Base-by-base conservation (phyloP, 345 rosid genomes). In the Rhodomyrtus tomentosa region DNA sequence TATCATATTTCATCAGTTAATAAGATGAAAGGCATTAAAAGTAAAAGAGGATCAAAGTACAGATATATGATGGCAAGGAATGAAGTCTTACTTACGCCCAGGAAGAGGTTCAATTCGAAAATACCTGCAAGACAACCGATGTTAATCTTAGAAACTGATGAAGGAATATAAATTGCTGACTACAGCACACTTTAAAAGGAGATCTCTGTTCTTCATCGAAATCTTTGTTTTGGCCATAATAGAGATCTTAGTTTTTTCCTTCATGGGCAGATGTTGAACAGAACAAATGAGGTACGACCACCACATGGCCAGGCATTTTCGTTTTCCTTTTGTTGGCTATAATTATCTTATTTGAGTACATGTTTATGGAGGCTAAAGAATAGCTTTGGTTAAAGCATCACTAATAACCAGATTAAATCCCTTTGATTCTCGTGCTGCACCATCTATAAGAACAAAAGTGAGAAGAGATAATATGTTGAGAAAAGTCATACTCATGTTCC, bases 41-140 rank as follows among this genome's bases (percentile, higher is more conserved):
- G 80, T 45, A 11, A 72, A 49, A 51, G 24, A 68, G 36, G 45
- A 36, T 2, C 13, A 32, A 68, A 24, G 76, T 42, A 45, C 54
- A 24, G 50, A 82, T 59, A 68, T 80, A 24, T 51, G 16, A 32
- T 38, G 50, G 80, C 5, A 16, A 58, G 73, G 51, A 82, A 80
- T 49, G 50, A 32, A 59, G 29, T 40, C 88, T 53, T 84, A 87
- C 88, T 97, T 95, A 76, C 98, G 90, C 54, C 99, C 99, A 2
- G 99, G 98, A 59, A 91, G 89, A 55, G 98, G 98, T 73, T 97
- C 99, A 36, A 86, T 90, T 51, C 94, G 91, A 84, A 97, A 97
- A 86, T 81, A 87, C 83, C 88, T 87, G 45, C 82, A 52, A 86
- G 50, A 25, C 18, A 84, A 40, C 6, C 45, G 0, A 68, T 68